A percentile compares a stretch with the other conserved stretches of the same genome.
Evolutionary conservation across 2,329 filamentous ascomycete genomes (phyloP).

Genomic region (Cercospora brassicicola): DNA sequence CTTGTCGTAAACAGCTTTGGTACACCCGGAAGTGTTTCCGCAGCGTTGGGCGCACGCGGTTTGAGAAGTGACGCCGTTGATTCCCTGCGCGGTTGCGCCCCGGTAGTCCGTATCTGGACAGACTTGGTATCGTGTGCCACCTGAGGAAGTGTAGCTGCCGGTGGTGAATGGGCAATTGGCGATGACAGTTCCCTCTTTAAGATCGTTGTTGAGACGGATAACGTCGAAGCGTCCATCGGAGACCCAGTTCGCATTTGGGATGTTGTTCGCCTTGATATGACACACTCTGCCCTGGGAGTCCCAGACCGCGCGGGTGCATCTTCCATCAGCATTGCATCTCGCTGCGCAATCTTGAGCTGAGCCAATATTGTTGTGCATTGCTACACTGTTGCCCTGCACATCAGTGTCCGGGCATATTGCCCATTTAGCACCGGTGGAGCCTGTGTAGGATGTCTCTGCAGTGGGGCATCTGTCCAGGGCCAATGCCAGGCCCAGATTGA

Average conservation of each 20-base stretch:
- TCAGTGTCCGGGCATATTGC: background rate
- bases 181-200: background rate
- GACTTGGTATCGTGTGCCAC: conserved; percentile 7
- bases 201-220: background rate
- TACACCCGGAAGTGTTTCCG: conserved; percentile 9
- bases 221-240: conserved; percentile 10
- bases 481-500: background rate
- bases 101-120: conserved; percentile 6
- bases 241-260: background rate
- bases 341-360: background rate
- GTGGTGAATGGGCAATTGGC: conserved; percentile 8
- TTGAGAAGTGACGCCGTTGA: background rate
- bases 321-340: background rate
- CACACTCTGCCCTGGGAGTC: conserved; percentile 13
- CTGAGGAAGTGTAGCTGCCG: conserved; percentile 1
- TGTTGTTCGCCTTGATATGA: conserved; percentile 15
- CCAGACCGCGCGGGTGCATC: conserved; percentile 16
- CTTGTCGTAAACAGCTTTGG: conserved; percentile 11
- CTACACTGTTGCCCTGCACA: background rate
- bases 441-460: background rate
- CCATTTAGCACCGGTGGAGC: background rate
- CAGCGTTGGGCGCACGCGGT: conserved; percentile 5
- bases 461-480: background rate
- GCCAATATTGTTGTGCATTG: conserved; percentile 1
- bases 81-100: background rate